Evolutionary conservation across 768 basidiomycete species (phyloP).

Genomic region (Daedalea quercina): DNA sequence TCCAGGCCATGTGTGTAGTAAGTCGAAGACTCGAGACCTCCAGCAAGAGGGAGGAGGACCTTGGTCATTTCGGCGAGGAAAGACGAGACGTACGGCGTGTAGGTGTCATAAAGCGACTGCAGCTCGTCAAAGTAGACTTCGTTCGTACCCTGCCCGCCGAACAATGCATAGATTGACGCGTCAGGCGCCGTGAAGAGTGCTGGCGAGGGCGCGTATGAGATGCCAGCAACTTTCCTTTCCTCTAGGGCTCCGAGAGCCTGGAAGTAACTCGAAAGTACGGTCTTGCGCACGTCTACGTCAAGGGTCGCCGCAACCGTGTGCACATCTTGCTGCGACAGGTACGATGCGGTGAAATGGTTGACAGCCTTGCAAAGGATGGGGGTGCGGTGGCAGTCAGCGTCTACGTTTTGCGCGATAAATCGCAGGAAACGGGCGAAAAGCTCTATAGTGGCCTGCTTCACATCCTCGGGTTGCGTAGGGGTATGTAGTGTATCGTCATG

Average conservation of each 20-base stretch:
- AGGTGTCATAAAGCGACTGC: constrained; percentile 84
- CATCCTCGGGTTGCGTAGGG: constrained; percentile 43
- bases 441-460: constrained; percentile 63
- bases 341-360: constrained; percentile 70
- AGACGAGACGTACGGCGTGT: constrained; percentile 76
- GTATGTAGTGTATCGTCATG: constrained; percentile 52
- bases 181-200: constrained; percentile 63
- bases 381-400: constrained; percentile 48
- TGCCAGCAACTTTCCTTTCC: constrained; percentile 41
- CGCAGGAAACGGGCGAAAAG: constrained; percentile 79
- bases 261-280: constrained; percentile 77
- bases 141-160: constrained; percentile 97
- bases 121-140: constrained; percentile 98
- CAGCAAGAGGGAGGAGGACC: constrained; percentile 66
- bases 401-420: constrained; percentile 61
- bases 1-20: constrained; percentile 82
- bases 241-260: constrained; percentile 65
- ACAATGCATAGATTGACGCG: constrained; percentile 82
- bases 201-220: constrained; percentile 56
- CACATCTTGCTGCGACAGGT: constrained; percentile 69
- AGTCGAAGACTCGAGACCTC: constrained; percentile 47
- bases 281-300: constrained; percentile 69
- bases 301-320: constrained; percentile 75
- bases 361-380: constrained; percentile 70
- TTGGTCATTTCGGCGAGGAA: constrained; percentile 60